Conservation (phyloP, 2,329 filamentous ascomycete species). For the Trichoderma sp. region DNA sequence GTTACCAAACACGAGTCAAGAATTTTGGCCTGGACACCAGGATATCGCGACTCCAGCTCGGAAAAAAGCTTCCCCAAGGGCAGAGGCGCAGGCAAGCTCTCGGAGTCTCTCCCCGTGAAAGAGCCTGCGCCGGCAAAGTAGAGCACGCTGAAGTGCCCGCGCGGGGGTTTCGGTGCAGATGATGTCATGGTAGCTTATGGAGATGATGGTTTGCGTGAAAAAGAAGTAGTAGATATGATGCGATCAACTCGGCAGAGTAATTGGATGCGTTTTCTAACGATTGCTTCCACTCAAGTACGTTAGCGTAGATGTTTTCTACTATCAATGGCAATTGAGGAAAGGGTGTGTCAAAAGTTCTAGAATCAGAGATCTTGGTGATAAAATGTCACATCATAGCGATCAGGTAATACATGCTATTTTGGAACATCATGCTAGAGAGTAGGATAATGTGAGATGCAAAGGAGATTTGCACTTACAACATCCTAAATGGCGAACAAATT, state of each 20-base stretch:
- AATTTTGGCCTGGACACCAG: conserved; percentile 65
- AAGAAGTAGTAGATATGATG: not conserved
- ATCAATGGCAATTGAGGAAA: not conserved
- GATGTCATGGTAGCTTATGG: conserved; percentile 31
- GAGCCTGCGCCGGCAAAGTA: conserved; percentile 78
- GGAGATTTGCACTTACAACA: conserved; percentile 2
- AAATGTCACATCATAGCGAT: conserved; percentile 53
- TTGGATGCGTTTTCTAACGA: not conserved
- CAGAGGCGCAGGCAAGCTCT: conserved; percentile 65
- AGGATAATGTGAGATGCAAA: conserved; percentile 2
- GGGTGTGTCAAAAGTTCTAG: conserved; percentile 23
- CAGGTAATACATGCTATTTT: conserved; percentile 59
- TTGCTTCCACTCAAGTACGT: not conserved
- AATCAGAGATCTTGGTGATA: conserved; percentile 73
- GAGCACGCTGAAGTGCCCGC: conserved; percentile 72
- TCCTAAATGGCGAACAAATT: conserved; percentile 5
- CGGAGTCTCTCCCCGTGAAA: conserved; percentile 65
- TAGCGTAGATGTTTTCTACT: conserved; percentile 2
- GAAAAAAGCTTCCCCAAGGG: conserved; percentile 60
- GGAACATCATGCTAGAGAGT: conserved; percentile 47
- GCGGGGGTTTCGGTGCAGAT: conserved; percentile 46
- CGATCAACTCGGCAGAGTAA: not conserved
- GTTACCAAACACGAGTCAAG: conserved; percentile 73
- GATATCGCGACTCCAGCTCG: conserved; percentile 66
- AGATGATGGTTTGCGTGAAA: not conserved